Evolutionary conservation across 2,329 filamentous ascomycete genomes (phyloP).

Genomic region (Thelonectria discophora): DNA sequence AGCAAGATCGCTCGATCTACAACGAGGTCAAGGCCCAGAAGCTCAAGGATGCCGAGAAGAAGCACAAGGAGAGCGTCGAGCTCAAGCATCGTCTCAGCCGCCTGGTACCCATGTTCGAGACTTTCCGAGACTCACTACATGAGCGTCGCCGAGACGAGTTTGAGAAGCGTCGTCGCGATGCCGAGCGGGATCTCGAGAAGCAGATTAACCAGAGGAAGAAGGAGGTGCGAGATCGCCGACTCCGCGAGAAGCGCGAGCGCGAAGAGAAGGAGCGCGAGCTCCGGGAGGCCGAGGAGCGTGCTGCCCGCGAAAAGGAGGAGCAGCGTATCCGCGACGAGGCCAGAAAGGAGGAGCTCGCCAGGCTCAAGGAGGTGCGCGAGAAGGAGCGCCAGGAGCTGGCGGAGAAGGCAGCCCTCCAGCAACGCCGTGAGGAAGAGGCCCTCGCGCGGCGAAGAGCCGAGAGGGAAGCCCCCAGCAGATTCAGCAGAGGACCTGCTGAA

Average conservation of each 20-base stretch:
- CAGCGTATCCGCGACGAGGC: conserved; percentile 82
- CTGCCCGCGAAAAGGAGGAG: conserved; percentile 84
- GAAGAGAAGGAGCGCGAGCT: conserved; percentile 84
- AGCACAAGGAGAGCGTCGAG: conserved; percentile 91
- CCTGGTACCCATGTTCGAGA: conserved; percentile 84
- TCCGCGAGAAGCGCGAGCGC: conserved; percentile 82
- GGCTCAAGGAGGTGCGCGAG: conserved; percentile 71
- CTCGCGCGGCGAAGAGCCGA: conserved; percentile 76
- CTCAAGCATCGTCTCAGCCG: conserved; percentile 92
- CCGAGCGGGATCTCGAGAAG: conserved; percentile 91
- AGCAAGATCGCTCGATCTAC: conserved; percentile 80
- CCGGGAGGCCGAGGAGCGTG: conserved; percentile 86
- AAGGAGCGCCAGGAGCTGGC: conserved; percentile 73
- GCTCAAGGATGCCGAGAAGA: conserved; percentile 80
- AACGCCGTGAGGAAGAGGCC: conserved; percentile 87
- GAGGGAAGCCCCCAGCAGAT: conserved; percentile 56
- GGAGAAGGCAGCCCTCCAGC: conserved; percentile 74
- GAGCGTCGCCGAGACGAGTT: conserved; percentile 94
- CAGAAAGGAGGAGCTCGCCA: conserved; percentile 75
- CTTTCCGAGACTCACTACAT: conserved; percentile 82
- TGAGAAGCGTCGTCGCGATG: conserved; percentile 89
- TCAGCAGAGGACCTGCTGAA: conserved; percentile 38
- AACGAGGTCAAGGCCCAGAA: conserved; percentile 81
- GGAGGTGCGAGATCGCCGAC: conserved; percentile 84
- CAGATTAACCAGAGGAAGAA: conserved; percentile 89